These are phyloP conservation scores for Fusarium longipes DNA, from an alignment of 2,329 filamentous ascomycete species.

Conservation along the genomic window DNA sequence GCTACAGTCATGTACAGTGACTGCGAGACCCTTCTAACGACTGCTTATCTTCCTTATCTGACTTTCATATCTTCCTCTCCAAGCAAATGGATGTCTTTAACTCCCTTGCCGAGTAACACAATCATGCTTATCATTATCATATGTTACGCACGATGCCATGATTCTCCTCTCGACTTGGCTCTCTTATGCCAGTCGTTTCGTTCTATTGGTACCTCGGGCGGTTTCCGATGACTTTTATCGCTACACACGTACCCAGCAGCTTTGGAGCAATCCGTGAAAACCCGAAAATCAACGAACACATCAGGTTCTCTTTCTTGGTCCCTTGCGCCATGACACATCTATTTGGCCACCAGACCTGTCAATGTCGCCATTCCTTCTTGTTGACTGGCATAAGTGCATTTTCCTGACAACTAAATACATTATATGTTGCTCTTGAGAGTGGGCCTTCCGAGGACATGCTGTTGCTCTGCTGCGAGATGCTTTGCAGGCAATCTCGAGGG, in stretches of 20 bases:
- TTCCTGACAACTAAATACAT: conserved; percentile 9
- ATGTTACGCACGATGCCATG: neutral
- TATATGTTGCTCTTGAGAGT: neutral
- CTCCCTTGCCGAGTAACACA: conserved; percentile 25
- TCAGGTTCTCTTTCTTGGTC: conserved; percentile 8
- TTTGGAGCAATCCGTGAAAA: conserved; percentile 20
- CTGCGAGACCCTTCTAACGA: conserved; percentile 8
- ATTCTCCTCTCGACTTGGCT: conserved; percentile 1
- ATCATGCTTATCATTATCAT: conserved; percentile 28
- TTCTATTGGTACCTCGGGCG: conserved; percentile 37
- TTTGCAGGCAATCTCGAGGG: conserved; percentile 20
- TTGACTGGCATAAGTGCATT: conserved; percentile 13
- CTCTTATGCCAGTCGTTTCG: conserved; percentile 11
- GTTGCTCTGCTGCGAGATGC: conserved; percentile 28
- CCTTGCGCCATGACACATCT: conserved; percentile 31
- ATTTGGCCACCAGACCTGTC: conserved; percentile 31
- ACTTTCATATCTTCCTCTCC: conserved; percentile 17
- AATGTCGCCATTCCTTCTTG: conserved; percentile 1
- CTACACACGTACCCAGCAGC: conserved; percentile 23
- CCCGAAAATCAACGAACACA: conserved; percentile 17
- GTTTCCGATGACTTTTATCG: conserved; percentile 34
- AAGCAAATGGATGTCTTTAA: conserved; percentile 20
- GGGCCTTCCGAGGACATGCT: conserved; percentile 3
- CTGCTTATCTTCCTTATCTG: conserved; percentile 35
- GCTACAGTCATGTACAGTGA: conserved; percentile 6